Conservation (phyloP, 306 rosid species). For the Pterocarpus santalinus region DNA sequence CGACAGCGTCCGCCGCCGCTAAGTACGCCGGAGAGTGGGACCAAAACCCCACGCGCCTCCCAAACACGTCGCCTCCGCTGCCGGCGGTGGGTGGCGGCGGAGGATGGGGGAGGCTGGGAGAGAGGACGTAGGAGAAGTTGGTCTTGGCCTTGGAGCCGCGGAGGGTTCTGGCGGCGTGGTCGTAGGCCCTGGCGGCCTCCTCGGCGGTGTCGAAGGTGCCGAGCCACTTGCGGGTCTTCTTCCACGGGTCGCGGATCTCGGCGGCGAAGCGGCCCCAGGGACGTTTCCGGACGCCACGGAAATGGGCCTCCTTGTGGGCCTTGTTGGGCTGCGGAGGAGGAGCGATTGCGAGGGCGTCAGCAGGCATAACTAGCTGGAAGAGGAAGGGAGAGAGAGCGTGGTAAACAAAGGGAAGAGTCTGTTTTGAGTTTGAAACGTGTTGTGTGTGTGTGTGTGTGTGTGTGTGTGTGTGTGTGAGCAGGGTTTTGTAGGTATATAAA, state of each 20-base stretch:
- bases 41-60: slow-evolving; percentile 47
- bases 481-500: slow-evolving; percentile 34
- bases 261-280: slow-evolving; percentile 82
- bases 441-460: neutral
- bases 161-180: slow-evolving; percentile 65
- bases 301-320: slow-evolving; percentile 49
- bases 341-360: slow-evolving; percentile 44
- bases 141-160: slow-evolving; percentile 77
- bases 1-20: neutral
- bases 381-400: neutral
- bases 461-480: neutral
- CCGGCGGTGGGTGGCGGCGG: neutral
- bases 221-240: slow-evolving; percentile 77
- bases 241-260: slow-evolving; percentile 80
- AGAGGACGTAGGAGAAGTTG: slow-evolving; percentile 54
- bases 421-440: neutral
- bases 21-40: slow-evolving; percentile 38
- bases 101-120: neutral
- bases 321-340: slow-evolving; percentile 23
- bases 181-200: slow-evolving; percentile 80
- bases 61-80: too few relatives aligned
- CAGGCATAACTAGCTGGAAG: slow-evolving; percentile 43
- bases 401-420: neutral
- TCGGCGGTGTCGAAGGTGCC: slow-evolving; percentile 80
- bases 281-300: slow-evolving; percentile 72